Conservation (phyloP, 139 green algal species). For the Tetradesmus obliquus region DNA sequence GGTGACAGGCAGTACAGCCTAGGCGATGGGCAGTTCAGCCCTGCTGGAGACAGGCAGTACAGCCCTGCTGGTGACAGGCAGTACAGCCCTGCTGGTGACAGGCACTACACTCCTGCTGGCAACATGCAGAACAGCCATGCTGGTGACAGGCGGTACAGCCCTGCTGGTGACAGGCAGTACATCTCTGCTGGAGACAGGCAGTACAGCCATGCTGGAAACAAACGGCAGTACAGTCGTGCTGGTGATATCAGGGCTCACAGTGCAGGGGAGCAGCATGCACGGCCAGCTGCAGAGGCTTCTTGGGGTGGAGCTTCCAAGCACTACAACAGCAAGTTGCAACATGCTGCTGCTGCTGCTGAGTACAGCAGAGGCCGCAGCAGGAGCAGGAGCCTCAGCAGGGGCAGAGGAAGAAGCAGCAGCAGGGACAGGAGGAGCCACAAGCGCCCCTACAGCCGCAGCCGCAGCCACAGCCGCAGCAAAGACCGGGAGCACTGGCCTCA, state of each 20-base stretch:
- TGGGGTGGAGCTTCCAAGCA: neutral
- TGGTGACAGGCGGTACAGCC: neutral
- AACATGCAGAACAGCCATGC: too few species aligned
- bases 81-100: neutral
- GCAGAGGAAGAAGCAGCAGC: neutral
- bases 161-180: too few species aligned
- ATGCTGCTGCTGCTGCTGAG: neutral
- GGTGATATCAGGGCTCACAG: too few species aligned
- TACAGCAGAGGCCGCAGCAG: neutral
- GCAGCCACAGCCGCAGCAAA: neutral
- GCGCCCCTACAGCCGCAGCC: neutral
- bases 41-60: neutral
- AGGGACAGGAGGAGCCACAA: neutral
- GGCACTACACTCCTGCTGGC: too few species aligned
- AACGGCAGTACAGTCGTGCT: neutral
- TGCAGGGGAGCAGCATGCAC: neutral
- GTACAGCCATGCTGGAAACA: neutral
- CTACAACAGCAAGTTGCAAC: neutral
- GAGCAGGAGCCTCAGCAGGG: constrained; percentile 8
- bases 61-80: neutral
- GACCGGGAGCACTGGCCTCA: neutral
- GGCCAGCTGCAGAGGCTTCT: neutral
- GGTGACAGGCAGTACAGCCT: neutral
- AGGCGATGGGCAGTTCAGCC: too few species aligned
- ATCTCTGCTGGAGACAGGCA: too few species aligned